Evolutionary conservation across 1,284 basidiomycete genomes (phyloP).

Genomic region (Wolfiporia cocos): DNA sequence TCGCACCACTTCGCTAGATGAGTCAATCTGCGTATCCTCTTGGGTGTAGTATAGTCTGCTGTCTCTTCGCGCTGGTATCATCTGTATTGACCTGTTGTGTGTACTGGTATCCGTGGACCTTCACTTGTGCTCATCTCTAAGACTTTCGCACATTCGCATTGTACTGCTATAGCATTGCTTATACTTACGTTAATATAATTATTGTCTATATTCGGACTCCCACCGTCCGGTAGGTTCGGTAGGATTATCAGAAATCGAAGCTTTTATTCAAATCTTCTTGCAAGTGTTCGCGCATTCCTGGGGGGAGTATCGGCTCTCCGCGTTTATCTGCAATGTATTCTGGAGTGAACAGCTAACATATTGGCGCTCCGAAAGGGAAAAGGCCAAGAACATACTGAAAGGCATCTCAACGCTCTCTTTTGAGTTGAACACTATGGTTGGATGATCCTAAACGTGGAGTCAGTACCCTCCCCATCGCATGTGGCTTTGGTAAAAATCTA

Average conservation of each 20-base stretch:
- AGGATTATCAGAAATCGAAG: conserved; percentile 71
- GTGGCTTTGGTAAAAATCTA: too few relatives aligned
- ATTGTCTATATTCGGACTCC: too few relatives aligned
- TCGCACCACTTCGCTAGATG: too few relatives aligned
- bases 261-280: conserved; percentile 82
- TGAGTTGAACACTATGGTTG: conserved; percentile 80
- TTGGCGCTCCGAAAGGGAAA: background rate
- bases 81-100: background rate
- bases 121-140: background rate
- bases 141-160: background rate
- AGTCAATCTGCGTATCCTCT: too few relatives aligned
- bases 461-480: too few relatives aligned
- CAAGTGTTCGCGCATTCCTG: conserved; percentile 83
- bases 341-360: conserved; percentile 19
- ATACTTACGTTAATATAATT: too few relatives aligned
- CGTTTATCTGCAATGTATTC: conserved; percentile 53
- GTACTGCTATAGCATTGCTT: conserved; percentile 1
- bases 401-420: conserved; percentile 93
- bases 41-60: too few relatives aligned
- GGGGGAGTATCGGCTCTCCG: conserved; percentile 69
- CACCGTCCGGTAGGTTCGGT: too few relatives aligned
- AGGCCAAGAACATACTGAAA: conserved; percentile 55
- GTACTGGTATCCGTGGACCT: background rate
- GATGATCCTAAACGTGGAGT: conserved; percentile 57
- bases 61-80: too few relatives aligned